Percentiles rank a stretch among this genome's conserved stretches.
Evolutionary conservation across 768 basidiomycete species (phyloP).

Genomic region (Xerocomellus intermedius): DNA sequence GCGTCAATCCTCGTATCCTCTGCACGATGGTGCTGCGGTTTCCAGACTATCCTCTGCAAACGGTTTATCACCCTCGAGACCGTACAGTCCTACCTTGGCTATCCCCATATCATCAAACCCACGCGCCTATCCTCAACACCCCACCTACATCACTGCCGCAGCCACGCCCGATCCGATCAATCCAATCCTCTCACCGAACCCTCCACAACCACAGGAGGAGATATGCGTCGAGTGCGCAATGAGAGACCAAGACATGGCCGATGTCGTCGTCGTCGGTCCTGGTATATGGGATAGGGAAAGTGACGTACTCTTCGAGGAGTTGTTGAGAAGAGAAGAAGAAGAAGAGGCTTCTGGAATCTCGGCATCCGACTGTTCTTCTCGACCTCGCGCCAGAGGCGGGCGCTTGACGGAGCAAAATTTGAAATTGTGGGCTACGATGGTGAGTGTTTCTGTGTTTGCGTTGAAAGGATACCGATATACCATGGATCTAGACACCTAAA

Average conservation of each 20-base stretch:
- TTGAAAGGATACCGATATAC: conserved; percentile 8
- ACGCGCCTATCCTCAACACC: conserved; percentile 69
- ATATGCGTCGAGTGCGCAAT: conserved; percentile 96
- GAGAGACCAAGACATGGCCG: conserved; percentile 98
- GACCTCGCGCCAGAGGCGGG: conserved; percentile 65
- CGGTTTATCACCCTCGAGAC: conserved; percentile 56
- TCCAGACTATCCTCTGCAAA: conserved; percentile 47
- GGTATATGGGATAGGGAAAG: conserved; percentile 92
- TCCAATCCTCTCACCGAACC: conserved; percentile 57
- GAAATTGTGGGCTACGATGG: conserved; percentile 76
- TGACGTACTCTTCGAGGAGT: conserved; percentile 77
- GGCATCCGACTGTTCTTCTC: conserved; percentile 49
- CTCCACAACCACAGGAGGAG: conserved; percentile 63
- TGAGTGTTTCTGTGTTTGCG: conserved; percentile 38
- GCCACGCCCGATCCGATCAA: conserved; percentile 56
- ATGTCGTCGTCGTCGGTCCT: conserved; percentile 82
- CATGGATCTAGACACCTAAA: conserved; percentile 69
- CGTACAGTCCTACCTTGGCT: conserved; percentile 41
- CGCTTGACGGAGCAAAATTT: conserved; percentile 75
- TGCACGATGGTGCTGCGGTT: conserved; percentile 33
- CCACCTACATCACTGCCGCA: conserved; percentile 63
- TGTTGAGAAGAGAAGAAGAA: conserved; percentile 68
- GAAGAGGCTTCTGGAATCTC: conserved; percentile 56
- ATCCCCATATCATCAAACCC: conserved; percentile 63
- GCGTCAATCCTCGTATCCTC: conserved; percentile 47